phyloP scores from a whole-genome alignment of 805 yeast species.

The Saccharomycopsis javanensis region DNA sequence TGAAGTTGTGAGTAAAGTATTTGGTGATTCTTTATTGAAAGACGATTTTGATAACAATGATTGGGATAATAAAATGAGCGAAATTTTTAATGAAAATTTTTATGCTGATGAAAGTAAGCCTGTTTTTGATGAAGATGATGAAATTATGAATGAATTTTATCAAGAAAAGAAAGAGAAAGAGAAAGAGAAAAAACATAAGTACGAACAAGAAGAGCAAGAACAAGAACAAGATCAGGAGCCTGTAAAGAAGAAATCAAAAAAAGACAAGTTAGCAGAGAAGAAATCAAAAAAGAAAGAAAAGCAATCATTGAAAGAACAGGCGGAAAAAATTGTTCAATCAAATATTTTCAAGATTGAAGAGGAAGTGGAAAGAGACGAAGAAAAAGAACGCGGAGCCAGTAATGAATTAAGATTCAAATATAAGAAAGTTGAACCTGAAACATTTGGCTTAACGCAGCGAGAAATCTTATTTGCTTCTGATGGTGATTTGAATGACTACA shows the following conservation, averaged over 20 bases:
- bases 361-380: slow-evolving; percentile 49
- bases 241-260: slow-evolving; percentile 36
- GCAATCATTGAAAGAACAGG: slow-evolving; percentile 50
- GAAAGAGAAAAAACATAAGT: slow-evolving; percentile 32
- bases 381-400: slow-evolving; percentile 36
- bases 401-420: slow-evolving; percentile 60
- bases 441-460: slow-evolving; percentile 74
- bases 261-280: slow-evolving; percentile 49
- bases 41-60: slow-evolving; percentile 85
- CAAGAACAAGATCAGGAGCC: slow-evolving; percentile 29
- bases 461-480: slow-evolving; percentile 91
- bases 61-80: slow-evolving; percentile 83
- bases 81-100: slow-evolving; percentile 77
- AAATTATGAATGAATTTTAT: slow-evolving; percentile 35
- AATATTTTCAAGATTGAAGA: slow-evolving; percentile 58
- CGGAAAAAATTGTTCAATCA: slow-evolving; percentile 69
- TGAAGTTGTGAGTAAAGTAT: slow-evolving; percentile 49
- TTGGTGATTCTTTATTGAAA: slow-evolving; percentile 67
- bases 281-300: slow-evolving; percentile 52
- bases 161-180: slow-evolving; percentile 20
- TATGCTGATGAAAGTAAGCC: slow-evolving; percentile 58
- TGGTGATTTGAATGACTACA: slow-evolving; percentile 67
- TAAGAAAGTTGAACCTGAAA: slow-evolving; percentile 91
- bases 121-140: slow-evolving; percentile 56
- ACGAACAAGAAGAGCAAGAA: slow-evolving; percentile 33